Base-by-base conservation (phyloP, 169 alveolate genomes). In the Cryptosporidium canis region DNA sequence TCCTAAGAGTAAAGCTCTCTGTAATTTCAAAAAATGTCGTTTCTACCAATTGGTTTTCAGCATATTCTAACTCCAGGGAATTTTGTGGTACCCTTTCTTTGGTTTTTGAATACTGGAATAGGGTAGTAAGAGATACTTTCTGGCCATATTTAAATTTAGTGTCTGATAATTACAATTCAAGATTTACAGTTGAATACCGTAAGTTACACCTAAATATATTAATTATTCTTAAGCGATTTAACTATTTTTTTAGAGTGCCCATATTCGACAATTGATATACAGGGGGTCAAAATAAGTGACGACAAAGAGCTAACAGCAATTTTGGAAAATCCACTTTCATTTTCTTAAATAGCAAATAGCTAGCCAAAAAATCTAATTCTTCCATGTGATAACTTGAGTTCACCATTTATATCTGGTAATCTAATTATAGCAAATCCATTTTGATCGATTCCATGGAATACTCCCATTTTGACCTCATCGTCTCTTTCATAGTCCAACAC, bases 361-460 rank as follows among this genome's bases (percentile, higher is more conserved):
- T 63, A 31, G 71, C 63, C 71, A 35, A 18, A 21, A 5, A 61
- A 61, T 61, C 31, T 61, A 24, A 77, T 77, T 77, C 77, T 77
- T 18, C 87, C 87, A 77, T 77, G 87, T 7, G 87, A 56, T 56
- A 77, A 5, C 11, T 66, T 43, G 27, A 56, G 14, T 5, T 55
- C 21, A n/a, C 55, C 71, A 18, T 8, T 45, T 31, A 31, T 27
- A 37, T 77, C 77, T 9, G 65, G 27, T n/a, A 44, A 41, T 39
- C 31, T 56, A 24, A 77, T 77, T 3, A 77, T 58, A 27, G 87
- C 87, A 16, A 43, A 77, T 12, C 87, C 87, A 58, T 77, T 77
- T 5, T 56, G 21, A 58, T 77, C 87, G 14, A 77, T 58, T 41
- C 87, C 87, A 12, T 56, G 63, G 41, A 77, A 61, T 9, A 77